Conservation (phyloP, 345 rosid genomes). For the Melastoma malabathricum region DNA sequence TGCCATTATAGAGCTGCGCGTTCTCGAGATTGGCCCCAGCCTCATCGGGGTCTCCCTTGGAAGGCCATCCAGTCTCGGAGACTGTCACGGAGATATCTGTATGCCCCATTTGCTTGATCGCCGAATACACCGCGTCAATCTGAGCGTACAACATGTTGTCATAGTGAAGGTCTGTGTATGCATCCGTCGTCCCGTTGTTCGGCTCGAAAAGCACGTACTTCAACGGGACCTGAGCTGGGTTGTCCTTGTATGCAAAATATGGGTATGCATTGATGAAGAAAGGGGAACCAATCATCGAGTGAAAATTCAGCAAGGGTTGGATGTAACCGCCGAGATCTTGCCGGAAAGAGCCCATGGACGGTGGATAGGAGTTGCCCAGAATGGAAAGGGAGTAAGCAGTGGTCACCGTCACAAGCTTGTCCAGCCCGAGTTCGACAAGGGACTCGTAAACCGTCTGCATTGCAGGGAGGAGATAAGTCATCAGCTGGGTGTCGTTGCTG, state of each 20-base stretch:
- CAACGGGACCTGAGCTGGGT: constrained; percentile 36
- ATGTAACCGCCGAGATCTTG: constrained; percentile 39
- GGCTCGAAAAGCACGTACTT: constrained; percentile 77
- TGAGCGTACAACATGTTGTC: constrained; percentile 96
- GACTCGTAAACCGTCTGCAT: constrained; percentile 45
- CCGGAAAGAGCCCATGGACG: constrained; percentile 57
- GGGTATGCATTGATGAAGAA: constrained; percentile 88
- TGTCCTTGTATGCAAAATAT: constrained; percentile 61
- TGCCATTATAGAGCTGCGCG: constrained; percentile 62
- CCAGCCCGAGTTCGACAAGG: constrained; percentile 45
- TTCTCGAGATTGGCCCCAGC: constrained; percentile 65
- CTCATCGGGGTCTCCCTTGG: constrained; percentile 65
- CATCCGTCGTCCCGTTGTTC: constrained; percentile 52
- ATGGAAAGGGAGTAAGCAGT: constrained; percentile 58
- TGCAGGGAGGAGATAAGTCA: constrained; percentile 53
- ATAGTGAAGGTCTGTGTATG: constrained; percentile 45
- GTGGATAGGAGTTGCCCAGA: constrained; percentile 49
- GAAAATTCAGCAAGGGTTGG: constrained; percentile 48
- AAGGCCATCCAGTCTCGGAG: constrained; percentile 99
- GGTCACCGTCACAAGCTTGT: constrained; percentile 51
- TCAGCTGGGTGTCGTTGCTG: constrained; percentile 19
- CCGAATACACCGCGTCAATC: constrained; percentile 72
- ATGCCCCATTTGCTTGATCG: constrained; percentile 66
- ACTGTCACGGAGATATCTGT: constrained; percentile 44
- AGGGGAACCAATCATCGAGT: constrained; percentile 49